Percentiles rank a stretch among this genome's conserved stretches.
Conservation (phyloP, 495 filamentous ascomycete species). For the Xylaria nigripes region DNA sequence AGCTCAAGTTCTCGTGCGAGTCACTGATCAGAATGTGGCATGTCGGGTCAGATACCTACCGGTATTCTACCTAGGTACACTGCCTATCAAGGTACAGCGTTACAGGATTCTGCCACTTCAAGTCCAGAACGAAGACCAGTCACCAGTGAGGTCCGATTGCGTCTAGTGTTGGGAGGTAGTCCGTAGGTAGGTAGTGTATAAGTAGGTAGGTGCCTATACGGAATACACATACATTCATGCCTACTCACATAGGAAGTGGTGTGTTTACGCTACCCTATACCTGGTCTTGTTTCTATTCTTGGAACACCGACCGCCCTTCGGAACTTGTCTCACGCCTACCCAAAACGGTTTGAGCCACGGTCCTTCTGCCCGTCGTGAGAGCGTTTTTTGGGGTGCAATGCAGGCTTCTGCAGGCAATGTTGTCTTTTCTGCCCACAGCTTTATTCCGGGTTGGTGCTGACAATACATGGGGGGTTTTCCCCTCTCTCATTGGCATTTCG, state of each 20-base stretch:
- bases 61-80: constrained; percentile 2
- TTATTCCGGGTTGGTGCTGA: constrained; percentile 8
- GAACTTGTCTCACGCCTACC: neutral
- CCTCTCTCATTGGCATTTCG: constrained; percentile 5
- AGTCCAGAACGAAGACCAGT: no score
- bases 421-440: constrained; percentile 1
- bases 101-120: no score
- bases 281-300: constrained; percentile 4
- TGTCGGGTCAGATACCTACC: constrained; percentile 10
- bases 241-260: no score
- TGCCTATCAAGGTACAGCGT: no score
- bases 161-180: no score
- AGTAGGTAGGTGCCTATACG: no score
- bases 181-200: no score
- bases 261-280: neutral
- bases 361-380: neutral
- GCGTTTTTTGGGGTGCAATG: constrained; percentile 7
- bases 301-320: constrained; percentile 5
- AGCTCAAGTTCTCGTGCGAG: no score
- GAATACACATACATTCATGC: no score
- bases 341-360: constrained; percentile 3
- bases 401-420: constrained; percentile 1
- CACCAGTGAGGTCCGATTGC: no score
- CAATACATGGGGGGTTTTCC: constrained; percentile 1
- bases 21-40: neutral